Evolutionary conservation across 176 grass and related monocot species (phyloP), one percentile per base, ranked within the genome.

Genomic region (Pharus latifolius): DNA sequence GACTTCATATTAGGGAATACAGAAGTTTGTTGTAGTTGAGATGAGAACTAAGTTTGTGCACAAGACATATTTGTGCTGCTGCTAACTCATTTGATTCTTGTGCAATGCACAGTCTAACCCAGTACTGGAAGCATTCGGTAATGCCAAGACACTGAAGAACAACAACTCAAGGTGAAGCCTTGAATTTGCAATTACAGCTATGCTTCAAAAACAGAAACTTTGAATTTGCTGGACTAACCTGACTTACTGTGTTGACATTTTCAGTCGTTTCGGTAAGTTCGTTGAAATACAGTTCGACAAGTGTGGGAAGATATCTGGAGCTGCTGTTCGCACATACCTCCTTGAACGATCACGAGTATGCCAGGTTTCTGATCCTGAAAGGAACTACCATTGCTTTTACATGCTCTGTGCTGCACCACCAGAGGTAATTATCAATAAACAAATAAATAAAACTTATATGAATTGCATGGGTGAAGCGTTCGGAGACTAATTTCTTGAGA

Each of bases 381-480:
- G 93, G 83, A 97, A 97, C 38, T 97, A 97, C 70, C 93, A 97
- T 70, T 97, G 89, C 72, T 97, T 97, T 40, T 97, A 97, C 56
- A 97, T 97, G 93, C 81, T 97, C 42, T 97, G 93, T 46, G 33
- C 65, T 66, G 93, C 93, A 30, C 93, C 89, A 13, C 93, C 89
- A 13, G 93, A 97, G 89, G 93, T 97, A 90, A 48, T 49, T 89
- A 53, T 81, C 48, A 41, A 78, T 4, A 51, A 56, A 23, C 11
- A 63, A 25, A 12, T 69, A 63, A 40, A 66, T 59, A 62, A 17
- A 31, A 0, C 1, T 17, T 72, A 26, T 0, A 0, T 55, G 31
- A 70, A 55, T 16, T 67, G 35, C 51, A 37, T 82, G 50, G 17
- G 55, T 41, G 7, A 20, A 41, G 24, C 40, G 30, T 47, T 33